Evolutionary conservation across 441 rosid genomes (phyloP), one percentile per base, ranked within the genome.

Genomic region (Eruca vesicaria): DNA sequence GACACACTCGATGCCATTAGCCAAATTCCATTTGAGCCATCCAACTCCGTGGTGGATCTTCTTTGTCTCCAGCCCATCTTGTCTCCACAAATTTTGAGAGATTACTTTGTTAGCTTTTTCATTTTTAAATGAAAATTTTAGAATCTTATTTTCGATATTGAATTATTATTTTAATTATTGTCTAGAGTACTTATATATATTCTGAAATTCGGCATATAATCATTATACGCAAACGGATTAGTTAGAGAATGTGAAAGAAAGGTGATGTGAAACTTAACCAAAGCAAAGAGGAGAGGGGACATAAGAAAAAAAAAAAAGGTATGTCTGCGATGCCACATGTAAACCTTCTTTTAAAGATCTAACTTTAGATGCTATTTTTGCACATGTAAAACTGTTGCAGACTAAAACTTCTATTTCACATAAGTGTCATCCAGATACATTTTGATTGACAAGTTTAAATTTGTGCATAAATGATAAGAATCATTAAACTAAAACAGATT

Each of bases 1-100:
- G 52, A 56, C 16, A 69, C 67, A 70, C 80, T 76, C 55, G 71
- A 64, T 38, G 71, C 75, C 80, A 64, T 70, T 33, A 76, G 67
- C 75, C 75, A 76, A 63, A 70, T 70, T 76, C 79, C 80, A 70
- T 76, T 32, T 45, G 43, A 70, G 68, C 76, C 68, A 71, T 77
- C 80, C 76, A 77, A 77, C 60, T 21, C 2, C 72, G 59, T 60
- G 52, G 73, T 77, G 80, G 80, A 72, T 77, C 73, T 61, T 72
- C 76, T 72, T 77, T 66, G 64, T 77, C 77, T 66, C 73, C 77
- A 71, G 80, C 68, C 76, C 76, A 77, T 52, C 58, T 52, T 52
- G 58, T 52, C 58, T 16, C 55, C 21, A 48, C 5, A 48, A 45
- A 6, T 31, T 65, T 66, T 18, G 1, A 29, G n/a, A 2, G 52